phyloP scores from a whole-genome alignment of 768 basidiomycete species.

The Mycena filopes region DNA sequence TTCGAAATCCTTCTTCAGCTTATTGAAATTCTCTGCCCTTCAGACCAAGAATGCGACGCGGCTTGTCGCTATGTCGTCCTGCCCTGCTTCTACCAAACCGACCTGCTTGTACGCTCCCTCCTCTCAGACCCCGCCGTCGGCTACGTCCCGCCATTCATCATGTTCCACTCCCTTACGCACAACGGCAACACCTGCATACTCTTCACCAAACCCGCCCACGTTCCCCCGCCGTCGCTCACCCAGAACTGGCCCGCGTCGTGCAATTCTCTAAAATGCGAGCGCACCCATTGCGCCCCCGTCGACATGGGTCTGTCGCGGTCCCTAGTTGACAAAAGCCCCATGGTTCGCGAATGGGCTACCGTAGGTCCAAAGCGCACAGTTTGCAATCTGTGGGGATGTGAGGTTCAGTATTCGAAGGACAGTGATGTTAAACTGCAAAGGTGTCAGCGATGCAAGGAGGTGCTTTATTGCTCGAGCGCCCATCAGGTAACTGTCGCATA shows the following conservation, averaged over 20 bases:
- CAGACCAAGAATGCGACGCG: not conserved
- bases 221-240: slow-evolving; percentile 16
- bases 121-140: slow-evolving; percentile 35
- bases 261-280: slow-evolving; percentile 1
- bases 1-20: not conserved
- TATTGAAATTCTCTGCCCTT: not conserved
- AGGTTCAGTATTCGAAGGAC: slow-evolving; percentile 13
- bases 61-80: not conserved
- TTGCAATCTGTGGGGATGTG: slow-evolving; percentile 34
- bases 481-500: slow-evolving; percentile 17
- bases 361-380: not conserved
- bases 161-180: slow-evolving; percentile 19
- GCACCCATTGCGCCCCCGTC: slow-evolving; percentile 22
- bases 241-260: slow-evolving; percentile 22
- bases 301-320: slow-evolving; percentile 13
- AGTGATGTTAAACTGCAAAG: slow-evolving; percentile 13
- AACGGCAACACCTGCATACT: slow-evolving; percentile 23
- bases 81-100: slow-evolving; percentile 27
- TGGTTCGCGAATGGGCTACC: slow-evolving; percentile 19
- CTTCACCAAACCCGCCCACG: slow-evolving; percentile 28
- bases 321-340: slow-evolving; percentile 5
- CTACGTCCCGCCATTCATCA: slow-evolving; percentile 38
- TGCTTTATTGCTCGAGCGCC: slow-evolving; percentile 27
- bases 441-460: slow-evolving; percentile 33
- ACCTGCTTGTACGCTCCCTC: slow-evolving; percentile 31